These are phyloP conservation scores for Fraxinus quadrangulata DNA, from an alignment of 257 asterid genomes.

Conservation along the genomic window DNA sequence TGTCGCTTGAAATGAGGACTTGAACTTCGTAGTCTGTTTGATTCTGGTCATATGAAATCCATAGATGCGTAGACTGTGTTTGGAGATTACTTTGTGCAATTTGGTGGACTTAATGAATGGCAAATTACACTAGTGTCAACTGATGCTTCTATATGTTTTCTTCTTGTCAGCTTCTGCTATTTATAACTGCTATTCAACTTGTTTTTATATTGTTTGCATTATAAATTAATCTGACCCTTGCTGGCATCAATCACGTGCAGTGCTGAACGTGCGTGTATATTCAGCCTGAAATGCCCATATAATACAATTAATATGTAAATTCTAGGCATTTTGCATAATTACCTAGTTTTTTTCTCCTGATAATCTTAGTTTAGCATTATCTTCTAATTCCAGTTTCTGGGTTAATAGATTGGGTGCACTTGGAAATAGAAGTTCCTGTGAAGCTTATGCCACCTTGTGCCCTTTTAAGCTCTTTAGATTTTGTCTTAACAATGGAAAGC, in stretches of 20 bases:
- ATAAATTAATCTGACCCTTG: conserved; percentile 2
- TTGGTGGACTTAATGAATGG: neutral
- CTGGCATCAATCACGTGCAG: neutral
- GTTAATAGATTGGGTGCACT: neutral
- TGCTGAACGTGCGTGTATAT: neutral
- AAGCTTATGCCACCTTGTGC: neutral
- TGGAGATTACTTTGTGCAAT: neutral
- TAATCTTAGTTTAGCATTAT: neutral
- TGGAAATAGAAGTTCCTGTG: neutral
- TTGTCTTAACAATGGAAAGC: neutral
- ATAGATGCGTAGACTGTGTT: neutral
- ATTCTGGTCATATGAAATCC: neutral
- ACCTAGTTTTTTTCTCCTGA: neutral
- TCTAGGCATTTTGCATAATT: neutral
- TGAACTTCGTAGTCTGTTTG: neutral
- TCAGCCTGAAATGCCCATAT: neutral
- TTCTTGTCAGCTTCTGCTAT: neutral
- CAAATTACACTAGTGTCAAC: neutral
- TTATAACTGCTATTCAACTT: neutral
- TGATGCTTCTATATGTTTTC: neutral
- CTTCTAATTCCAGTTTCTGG: neutral
- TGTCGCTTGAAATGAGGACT: neutral
- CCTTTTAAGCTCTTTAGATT: neutral
- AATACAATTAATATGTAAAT: neutral
- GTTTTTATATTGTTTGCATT: neutral